A percentile compares a stretch with the other conserved stretches of the same genome.
Evolutionary conservation across 2,329 filamentous ascomycete species (phyloP).

Genomic region (Lachnellula cervina): DNA sequence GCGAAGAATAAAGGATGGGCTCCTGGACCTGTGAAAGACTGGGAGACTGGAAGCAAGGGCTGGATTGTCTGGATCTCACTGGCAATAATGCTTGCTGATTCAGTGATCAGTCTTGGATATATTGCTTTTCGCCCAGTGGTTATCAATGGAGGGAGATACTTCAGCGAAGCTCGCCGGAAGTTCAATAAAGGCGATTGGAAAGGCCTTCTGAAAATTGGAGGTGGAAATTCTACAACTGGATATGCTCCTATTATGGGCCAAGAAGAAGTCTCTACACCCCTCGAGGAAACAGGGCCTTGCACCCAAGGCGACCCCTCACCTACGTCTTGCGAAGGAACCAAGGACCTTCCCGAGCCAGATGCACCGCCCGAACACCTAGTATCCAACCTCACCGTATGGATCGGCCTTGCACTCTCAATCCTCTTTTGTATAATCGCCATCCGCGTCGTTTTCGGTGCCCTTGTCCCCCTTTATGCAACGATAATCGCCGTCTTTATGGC

Average conservation of each 20-base stretch:
- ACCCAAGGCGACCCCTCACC: neutral
- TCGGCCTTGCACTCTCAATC: conserved; percentile 74
- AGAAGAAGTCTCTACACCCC: conserved; percentile 17
- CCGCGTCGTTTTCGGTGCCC: conserved; percentile 73
- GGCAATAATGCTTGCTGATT: conserved; percentile 94
- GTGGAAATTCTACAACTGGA: conserved; percentile 16
- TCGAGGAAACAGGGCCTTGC: conserved; percentile 7
- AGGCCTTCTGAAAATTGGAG: conserved; percentile 20
- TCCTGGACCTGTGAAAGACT: conserved; percentile 77
- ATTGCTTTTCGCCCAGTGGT: conserved; percentile 63
- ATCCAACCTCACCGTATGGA: conserved; percentile 60
- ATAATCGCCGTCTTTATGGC: conserved; percentile 79
- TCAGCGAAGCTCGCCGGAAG: conserved; percentile 27
- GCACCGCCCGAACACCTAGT: conserved; percentile 82
- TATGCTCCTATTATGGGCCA: conserved; percentile 25
- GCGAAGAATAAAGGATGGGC: conserved; percentile 87
- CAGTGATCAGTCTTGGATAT: conserved; percentile 80
- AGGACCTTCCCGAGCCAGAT: conserved; percentile 52
- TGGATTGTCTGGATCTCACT: conserved; percentile 98
- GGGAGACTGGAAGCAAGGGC: conserved; percentile 90
- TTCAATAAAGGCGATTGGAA: conserved; percentile 28
- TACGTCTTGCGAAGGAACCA: conserved; percentile 15
- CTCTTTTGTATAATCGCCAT: conserved; percentile 76
- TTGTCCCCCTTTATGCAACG: conserved; percentile 75
- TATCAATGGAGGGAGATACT: conserved; percentile 38